phyloP scores from a whole-genome alignment of 352 stramenopile species.

The Pythium dissotocum region DNA sequence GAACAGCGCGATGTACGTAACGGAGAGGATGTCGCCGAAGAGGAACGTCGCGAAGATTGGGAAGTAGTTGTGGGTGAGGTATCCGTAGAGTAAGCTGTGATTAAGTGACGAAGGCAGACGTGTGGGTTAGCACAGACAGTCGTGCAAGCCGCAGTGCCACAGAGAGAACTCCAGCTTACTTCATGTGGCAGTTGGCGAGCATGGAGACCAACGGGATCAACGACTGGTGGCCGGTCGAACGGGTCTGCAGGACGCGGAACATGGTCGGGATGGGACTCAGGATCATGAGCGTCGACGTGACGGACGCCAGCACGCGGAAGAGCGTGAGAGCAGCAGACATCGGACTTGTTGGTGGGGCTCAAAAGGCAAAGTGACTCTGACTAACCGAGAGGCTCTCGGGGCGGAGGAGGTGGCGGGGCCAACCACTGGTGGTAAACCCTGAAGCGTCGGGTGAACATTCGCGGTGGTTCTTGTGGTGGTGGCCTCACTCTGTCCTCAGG shows the following conservation, averaged over 20 bases:
- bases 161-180: constrained; percentile 3
- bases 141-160: not conserved
- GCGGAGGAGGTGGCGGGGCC: not conserved
- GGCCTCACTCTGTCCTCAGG: not conserved
- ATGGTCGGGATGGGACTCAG: constrained; percentile 42
- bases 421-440: not conserved
- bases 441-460: constrained; percentile 1
- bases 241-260: constrained; percentile 33
- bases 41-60: constrained; percentile 48
- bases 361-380: not conserved
- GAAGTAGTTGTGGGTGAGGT: constrained; percentile 47
- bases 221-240: constrained; percentile 41
- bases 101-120: not conserved
- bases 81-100: constrained; percentile 41
- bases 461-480: not conserved
- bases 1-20: constrained; percentile 52
- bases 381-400: not conserved
- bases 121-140: not conserved
- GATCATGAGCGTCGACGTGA: constrained; percentile 40
- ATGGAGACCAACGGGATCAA: constrained; percentile 52
- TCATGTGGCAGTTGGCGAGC: constrained; percentile 46
- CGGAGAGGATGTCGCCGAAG: constrained; percentile 40
- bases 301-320: constrained; percentile 33
- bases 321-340: constrained; percentile 22
- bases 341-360: not conserved